phyloP scores from a whole-genome alignment of 2,329 filamentous ascomycete species.

The Pseudogymnoascus destructans region DNA sequence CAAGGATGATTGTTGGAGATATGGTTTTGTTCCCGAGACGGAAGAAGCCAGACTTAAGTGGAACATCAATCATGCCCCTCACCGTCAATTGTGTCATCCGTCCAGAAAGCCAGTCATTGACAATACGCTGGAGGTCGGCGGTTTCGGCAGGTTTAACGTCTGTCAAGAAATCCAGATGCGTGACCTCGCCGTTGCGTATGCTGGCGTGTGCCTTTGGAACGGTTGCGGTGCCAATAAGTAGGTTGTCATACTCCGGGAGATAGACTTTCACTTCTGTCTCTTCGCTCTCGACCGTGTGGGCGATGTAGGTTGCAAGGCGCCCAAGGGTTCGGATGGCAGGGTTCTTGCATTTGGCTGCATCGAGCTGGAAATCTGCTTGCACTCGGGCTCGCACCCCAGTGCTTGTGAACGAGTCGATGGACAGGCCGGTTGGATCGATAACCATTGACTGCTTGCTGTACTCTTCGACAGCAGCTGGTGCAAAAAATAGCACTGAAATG shows the following conservation, averaged over 20 bases:
- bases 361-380: conserved; percentile 69
- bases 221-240: conserved; percentile 62
- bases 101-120: conserved; percentile 79
- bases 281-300: conserved; percentile 60
- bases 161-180: conserved; percentile 64
- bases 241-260: conserved; percentile 68
- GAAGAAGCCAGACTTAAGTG: conserved; percentile 66
- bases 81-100: conserved; percentile 58
- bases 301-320: conserved; percentile 65
- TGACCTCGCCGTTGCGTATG: conserved; percentile 65
- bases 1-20: conserved; percentile 61
- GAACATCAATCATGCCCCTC: conserved; percentile 58
- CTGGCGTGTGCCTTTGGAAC: conserved; percentile 65
- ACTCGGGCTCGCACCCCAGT: conserved; percentile 68
- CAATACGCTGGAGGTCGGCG: conserved; percentile 63
- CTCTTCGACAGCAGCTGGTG: conserved; percentile 65
- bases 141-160: conserved; percentile 65
- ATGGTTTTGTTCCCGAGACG: conserved; percentile 65
- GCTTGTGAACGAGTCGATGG: conserved; percentile 71
- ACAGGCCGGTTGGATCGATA: conserved; percentile 70
- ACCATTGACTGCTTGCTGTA: conserved; percentile 77
- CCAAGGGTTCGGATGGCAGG: conserved; percentile 63
- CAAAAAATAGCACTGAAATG: conserved; percentile 66
- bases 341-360: conserved; percentile 62
- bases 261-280: conserved; percentile 62